Conservation (phyloP, 805 yeast genomes). For the Wickerhamomyces canadensis region DNA sequence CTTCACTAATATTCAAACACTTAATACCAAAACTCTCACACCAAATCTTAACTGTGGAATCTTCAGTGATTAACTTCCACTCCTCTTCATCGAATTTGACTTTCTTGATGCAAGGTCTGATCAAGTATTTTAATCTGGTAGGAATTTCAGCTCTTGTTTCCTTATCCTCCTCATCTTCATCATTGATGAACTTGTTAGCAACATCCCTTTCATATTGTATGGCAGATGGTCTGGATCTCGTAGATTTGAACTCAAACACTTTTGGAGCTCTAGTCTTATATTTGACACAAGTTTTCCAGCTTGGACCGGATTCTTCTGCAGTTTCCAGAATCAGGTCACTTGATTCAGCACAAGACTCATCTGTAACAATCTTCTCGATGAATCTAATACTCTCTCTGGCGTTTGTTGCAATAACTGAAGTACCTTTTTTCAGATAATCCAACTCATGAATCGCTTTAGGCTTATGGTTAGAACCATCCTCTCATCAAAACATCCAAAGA, state of each 20-base stretch:
- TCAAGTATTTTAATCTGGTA: conserved; percentile 43
- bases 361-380: conserved; percentile 39
- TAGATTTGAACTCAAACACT: conserved; percentile 41
- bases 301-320: conserved; percentile 40
- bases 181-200: neutral
- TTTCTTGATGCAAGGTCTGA: conserved; percentile 56
- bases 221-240: conserved; percentile 12
- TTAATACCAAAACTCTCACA: conserved; percentile 46
- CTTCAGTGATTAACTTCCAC: conserved; percentile 65
- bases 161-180: neutral
- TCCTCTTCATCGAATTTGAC: conserved; percentile 31
- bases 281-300: conserved; percentile 43
- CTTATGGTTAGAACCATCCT: conserved; percentile 1
- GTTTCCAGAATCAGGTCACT: conserved; percentile 32
- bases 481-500: too few relatives aligned
- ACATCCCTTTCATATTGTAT: conserved; percentile 1
- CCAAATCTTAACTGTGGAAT: conserved; percentile 48
- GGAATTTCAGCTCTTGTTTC: conserved; percentile 40
- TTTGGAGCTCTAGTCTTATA: conserved; percentile 42
- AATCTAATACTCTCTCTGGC: conserved; percentile 61
- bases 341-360: conserved; percentile 9
- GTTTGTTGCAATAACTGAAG: conserved; percentile 51
- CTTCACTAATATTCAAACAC: conserved; percentile 46
- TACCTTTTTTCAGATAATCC: conserved; percentile 50
- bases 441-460: conserved; percentile 45